Base-by-base conservation (phyloP, 768 basidiomycete species). In the Phylloporus sp. region DNA sequence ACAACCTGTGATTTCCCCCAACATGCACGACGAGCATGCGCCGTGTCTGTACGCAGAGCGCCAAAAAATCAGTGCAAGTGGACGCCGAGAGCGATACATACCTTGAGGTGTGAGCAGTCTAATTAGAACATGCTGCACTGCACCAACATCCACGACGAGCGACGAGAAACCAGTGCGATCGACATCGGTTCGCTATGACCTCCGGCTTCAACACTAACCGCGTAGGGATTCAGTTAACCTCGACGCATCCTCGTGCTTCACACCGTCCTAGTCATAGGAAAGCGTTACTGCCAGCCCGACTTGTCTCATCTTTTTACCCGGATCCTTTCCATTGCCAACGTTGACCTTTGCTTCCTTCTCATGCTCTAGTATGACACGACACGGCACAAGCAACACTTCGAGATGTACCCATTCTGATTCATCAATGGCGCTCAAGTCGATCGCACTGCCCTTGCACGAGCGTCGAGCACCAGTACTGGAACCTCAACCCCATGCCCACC, bases 11-110 rank as follows among this genome's bases (percentile, higher is more conserved):
- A 22, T 39, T 39, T 20, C 20, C n/a, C n/a, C 5, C 52, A 50
- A 46, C 50, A 31, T 52, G 55, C 34, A 40, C 24, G 13, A 44
- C 12, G 26, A 20, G n/a, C n/a, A n/a, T n/a, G n/a, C n/a, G n/a
- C 16, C 35, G 32, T 32, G 20, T 38, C 16, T 23, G 36, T 16
- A 16, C 27, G 36, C 18, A 38, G 4, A 28, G 22, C 20, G 27
- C 3, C 47, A 39, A 39, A 23, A 45, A 43, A 6, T 5, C 29
- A 13, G 44, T 45, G 15, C 11, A 28, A n/a, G 11, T 20, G 35
- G 29, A 9, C 20, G 43, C 11, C 18, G 28, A 29, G 29, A 20
- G 39, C 13, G 20, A 22, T 39, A 5, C 18, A 10, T 22, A 13
- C n/a, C n/a, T n/a, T n/a, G 39, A 16, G 32, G 15, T 34, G 34